A percentile compares a stretch with the other conserved stretches of the same genome.
Evolutionary conservation across 2,329 filamentous ascomycete genomes (phyloP).

Genomic region (Microsporum canis): DNA sequence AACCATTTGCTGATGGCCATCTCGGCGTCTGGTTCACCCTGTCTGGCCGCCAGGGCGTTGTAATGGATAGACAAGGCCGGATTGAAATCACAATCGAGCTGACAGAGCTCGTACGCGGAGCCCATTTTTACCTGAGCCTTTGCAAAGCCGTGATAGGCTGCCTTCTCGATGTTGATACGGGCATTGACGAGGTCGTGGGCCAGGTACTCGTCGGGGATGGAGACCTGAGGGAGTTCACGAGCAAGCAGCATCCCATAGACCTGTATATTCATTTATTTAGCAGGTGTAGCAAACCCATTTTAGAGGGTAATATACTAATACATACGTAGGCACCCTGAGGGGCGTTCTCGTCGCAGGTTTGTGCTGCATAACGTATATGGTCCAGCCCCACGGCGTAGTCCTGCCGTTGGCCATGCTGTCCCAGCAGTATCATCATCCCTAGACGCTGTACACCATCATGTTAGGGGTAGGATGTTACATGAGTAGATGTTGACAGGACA

Average conservation of each 20-base stretch:
- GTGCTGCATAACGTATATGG: constrained; percentile 70
- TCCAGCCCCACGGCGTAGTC: constrained; percentile 69
- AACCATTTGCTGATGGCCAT: constrained; percentile 99
- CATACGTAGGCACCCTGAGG: constrained; percentile 79
- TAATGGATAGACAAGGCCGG: constrained; percentile 89
- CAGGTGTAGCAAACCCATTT: neutral
- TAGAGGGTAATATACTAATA: constrained; percentile 9
- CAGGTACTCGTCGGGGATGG: constrained; percentile 60
- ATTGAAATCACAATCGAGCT: constrained; percentile 88
- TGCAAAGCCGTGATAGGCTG: constrained; percentile 87
- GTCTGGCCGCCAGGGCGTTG: constrained; percentile 81
- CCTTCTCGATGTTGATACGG: constrained; percentile 86
- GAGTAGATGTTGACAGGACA: constrained; percentile 13
- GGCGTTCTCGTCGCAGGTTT: constrained; percentile 87
- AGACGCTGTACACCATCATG: constrained; percentile 49
- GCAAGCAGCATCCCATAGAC: constrained; percentile 91
- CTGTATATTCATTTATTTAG: constrained; percentile 17
- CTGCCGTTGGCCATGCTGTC: constrained; percentile 80
- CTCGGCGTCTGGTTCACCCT: constrained; percentile 86
- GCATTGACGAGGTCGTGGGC: constrained; percentile 61
- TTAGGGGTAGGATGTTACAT: too few relatives aligned
- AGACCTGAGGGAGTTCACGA: constrained; percentile 81
- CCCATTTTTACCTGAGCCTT: constrained; percentile 98
- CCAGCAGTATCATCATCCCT: constrained; percentile 94
- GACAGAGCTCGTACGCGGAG: constrained; percentile 85